Base-by-base conservation (phyloP, 148 eudicot species). In the Silene latifolia region DNA sequence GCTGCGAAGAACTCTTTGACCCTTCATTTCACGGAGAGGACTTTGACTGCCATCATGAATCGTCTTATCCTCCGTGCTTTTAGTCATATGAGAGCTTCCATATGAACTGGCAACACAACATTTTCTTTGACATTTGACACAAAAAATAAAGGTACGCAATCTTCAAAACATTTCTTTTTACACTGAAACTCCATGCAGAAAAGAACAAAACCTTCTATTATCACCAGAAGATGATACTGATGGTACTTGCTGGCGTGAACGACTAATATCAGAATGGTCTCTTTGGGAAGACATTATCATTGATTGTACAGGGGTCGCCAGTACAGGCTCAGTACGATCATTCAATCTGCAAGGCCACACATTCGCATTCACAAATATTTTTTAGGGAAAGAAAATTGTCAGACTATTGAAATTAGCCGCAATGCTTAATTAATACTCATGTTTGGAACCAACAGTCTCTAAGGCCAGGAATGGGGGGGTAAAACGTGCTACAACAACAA, bases 221-320 rank as follows among this genome's bases (percentile, higher is more conserved):
- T 76, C 86, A 78, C 79, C 82, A 51, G 73, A 81, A 80, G 91
- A 87, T 14, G 95, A 87, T 48, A 81, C 72, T 24, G 85, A 78
- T 68, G 74, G 72, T 60, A 66, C 76, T 67, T 79, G 84, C 73
- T 80, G 78, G 62, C 68, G 80, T 27, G 80, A 74, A 62, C 66
- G 78, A 57, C 71, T 78, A 69, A 72, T 76, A 24, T 63, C 82
- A 46, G 77, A 76, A 59, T 80, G 21, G 58, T 86, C 96, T 84
- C 90, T 88, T 79, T 88, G 90, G 4, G 96, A 89, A 62, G 93
- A 89, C 81, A 86, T 79, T 72, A 88, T 80, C 77, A 82, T 80
- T 60, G 84, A 83, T 48, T 83, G 86, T 56, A 76, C 80, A 72
- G 67, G 82, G 32, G 44, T 44, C 69, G 64, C 79, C 75, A 63